These are phyloP conservation scores for Beverwykella pulmonaria DNA, from an alignment of 495 filamentous ascomycete genomes.

Conservation along the genomic window DNA sequence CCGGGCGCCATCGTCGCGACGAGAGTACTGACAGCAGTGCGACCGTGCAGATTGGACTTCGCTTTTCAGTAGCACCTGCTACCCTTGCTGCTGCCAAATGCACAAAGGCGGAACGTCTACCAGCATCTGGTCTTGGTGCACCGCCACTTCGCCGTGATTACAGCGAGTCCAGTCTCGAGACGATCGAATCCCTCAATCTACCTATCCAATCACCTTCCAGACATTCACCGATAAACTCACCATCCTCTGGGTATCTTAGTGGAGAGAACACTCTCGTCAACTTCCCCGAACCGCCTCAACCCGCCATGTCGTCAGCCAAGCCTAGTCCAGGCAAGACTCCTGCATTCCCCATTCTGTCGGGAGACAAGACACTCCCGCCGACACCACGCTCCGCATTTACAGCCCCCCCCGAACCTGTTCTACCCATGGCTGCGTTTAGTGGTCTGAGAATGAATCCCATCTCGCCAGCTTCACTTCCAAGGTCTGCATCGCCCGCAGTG, in stretches of 20 bases:
- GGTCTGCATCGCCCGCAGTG: not conserved
- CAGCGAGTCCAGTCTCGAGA: conserved; percentile 26
- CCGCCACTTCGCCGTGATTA: conserved; percentile 27
- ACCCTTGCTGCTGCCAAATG: conserved; percentile 39
- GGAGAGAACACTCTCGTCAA: conserved; percentile 1
- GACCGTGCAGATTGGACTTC: conserved; percentile 41
- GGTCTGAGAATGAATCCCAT: conserved; percentile 35
- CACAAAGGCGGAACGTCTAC: conserved; percentile 3
- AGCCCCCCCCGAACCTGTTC: not conserved
- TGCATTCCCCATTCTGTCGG: conserved; percentile 19
- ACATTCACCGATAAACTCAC: conserved; percentile 3
- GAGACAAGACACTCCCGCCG: conserved; percentile 34
- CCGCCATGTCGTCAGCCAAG: conserved; percentile 14
- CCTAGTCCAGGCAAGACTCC: conserved; percentile 5
- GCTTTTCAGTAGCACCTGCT: conserved; percentile 40
- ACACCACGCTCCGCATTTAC: conserved; percentile 26
- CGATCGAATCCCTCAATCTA: conserved; percentile 17
- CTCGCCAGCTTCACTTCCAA: conserved; percentile 19
- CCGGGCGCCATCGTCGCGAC: conserved; percentile 16
- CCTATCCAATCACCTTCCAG: conserved; percentile 35
- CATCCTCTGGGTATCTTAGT: conserved; percentile 1
- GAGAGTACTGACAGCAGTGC: conserved; percentile 38
- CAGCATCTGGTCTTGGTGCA: not conserved
- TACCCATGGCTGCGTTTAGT: conserved; percentile 8
- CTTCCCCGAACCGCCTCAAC: conserved; percentile 20